phyloP scores from a whole-genome alignment of 768 basidiomycete genomes.

The Auricularia sp. region DNA sequence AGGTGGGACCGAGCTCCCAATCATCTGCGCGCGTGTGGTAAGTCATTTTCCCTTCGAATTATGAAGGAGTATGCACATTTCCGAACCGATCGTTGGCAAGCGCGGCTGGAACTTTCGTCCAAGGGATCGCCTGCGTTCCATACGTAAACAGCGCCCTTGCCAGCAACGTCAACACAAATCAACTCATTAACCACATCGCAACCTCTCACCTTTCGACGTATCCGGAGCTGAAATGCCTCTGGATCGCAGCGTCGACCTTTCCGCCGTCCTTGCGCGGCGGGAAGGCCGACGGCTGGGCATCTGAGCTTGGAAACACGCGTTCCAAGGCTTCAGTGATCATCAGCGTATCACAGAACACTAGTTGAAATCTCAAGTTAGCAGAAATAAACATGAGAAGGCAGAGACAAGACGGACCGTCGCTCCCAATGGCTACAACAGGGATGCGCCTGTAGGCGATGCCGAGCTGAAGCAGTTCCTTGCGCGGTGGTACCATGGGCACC shows the following conservation, averaged over 20 bases:
- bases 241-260: slow-evolving; percentile 33
- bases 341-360: slow-evolving; percentile 47
- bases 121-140: slow-evolving; percentile 33
- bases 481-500: slow-evolving; percentile 42
- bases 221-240: slow-evolving; percentile 37
- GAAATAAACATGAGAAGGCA: neutral
- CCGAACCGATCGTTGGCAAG: slow-evolving; percentile 38
- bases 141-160: slow-evolving; percentile 29
- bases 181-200: too few relatives aligned
- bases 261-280: slow-evolving; percentile 33
- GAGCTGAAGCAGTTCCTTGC: slow-evolving; percentile 43
- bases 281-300: slow-evolving; percentile 39
- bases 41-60: neutral
- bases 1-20: slow-evolving; percentile 27
- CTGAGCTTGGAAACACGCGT: slow-evolving; percentile 40
- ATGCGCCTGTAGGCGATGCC: slow-evolving; percentile 50
- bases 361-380: neutral
- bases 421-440: slow-evolving; percentile 49
- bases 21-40: slow-evolving; percentile 5
- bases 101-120: slow-evolving; percentile 33
- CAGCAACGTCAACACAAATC: too few relatives aligned
- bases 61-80: neutral
- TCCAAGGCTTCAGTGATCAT: slow-evolving; percentile 43
- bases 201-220: slow-evolving; percentile 27
- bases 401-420: slow-evolving; percentile 23